Evolutionary conservation across 1,284 basidiomycete species (phyloP).

Genomic region (Ustilago lituana): DNA sequence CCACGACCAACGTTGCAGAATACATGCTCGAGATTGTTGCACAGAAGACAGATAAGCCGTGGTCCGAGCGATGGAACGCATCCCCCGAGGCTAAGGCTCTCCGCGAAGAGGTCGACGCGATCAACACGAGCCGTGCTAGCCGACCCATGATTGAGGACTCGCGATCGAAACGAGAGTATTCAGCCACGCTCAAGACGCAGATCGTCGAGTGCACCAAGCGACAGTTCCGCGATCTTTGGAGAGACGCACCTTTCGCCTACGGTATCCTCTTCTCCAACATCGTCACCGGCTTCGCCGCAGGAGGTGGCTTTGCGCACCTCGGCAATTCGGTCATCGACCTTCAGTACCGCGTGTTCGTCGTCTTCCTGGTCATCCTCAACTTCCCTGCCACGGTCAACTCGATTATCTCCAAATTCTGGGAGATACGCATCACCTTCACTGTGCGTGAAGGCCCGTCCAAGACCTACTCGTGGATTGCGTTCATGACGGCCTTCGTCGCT

Average conservation of each 20-base stretch:
- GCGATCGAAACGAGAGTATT: slow-evolving; percentile 70
- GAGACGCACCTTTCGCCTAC: slow-evolving; percentile 79
- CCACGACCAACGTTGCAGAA: slow-evolving; percentile 56
- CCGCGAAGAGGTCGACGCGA: slow-evolving; percentile 68
- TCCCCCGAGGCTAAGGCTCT: slow-evolving; percentile 69
- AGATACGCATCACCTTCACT: slow-evolving; percentile 52
- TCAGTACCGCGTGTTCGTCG: slow-evolving; percentile 44
- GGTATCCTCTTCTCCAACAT: slow-evolving; percentile 74
- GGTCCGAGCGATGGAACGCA: slow-evolving; percentile 51
- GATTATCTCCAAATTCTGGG: slow-evolving; percentile 57
- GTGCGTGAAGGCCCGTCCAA: slow-evolving; percentile 53
- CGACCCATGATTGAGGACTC: slow-evolving; percentile 41
- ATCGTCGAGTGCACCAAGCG: slow-evolving; percentile 72
- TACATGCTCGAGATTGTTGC: slow-evolving; percentile 68
- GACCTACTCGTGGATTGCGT: slow-evolving; percentile 54
- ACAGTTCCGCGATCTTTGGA: slow-evolving; percentile 73
- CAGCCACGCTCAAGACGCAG: slow-evolving; percentile 72
- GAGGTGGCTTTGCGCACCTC: slow-evolving; percentile 47
- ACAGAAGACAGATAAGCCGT: slow-evolving; percentile 25
- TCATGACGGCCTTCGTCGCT: slow-evolving; percentile 50
- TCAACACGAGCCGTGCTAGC: slow-evolving; percentile 66
- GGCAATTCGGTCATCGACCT: slow-evolving; percentile 30
- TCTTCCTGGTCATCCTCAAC: slow-evolving; percentile 53
- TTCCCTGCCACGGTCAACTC: slow-evolving; percentile 55
- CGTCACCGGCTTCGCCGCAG: slow-evolving; percentile 63